phyloP scores from a whole-genome alignment of 169 alveolate genomes.

The Besnoitia besnoiti region DNA sequence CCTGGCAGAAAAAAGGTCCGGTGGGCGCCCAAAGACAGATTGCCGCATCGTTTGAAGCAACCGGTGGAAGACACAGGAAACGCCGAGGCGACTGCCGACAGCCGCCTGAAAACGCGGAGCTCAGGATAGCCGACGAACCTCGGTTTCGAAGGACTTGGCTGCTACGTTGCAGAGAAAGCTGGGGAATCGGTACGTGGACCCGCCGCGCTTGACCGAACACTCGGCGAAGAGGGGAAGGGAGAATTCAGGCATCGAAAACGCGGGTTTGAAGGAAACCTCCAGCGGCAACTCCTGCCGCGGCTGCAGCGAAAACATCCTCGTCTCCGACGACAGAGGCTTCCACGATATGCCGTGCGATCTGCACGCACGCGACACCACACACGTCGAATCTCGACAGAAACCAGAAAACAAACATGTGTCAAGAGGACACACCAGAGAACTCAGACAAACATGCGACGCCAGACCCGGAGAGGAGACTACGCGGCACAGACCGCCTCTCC shows the following conservation, averaged over 20 bases:
- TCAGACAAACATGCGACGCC: no score
- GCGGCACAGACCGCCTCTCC: background rate
- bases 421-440: no score
- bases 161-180: slow-evolving; percentile 38
- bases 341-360: slow-evolving; percentile 61
- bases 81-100: no score
- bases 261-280: slow-evolving; percentile 56
- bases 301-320: slow-evolving; percentile 38
- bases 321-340: slow-evolving; percentile 59
- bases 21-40: no score
- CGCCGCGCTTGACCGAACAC: slow-evolving; percentile 39
- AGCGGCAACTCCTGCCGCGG: slow-evolving; percentile 57
- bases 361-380: background rate
- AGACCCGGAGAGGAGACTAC: background rate
- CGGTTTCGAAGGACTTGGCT: slow-evolving; percentile 65
- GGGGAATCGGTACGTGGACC: slow-evolving; percentile 40
- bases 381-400: background rate
- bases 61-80: no score
- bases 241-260: slow-evolving; percentile 53
- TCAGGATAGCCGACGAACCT: no score
- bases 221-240: slow-evolving; percentile 56
- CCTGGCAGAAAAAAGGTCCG: no score
- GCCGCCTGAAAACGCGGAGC: no score
- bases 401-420: no score
- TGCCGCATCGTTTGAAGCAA: no score